phyloP scores from a whole-genome alignment of 208 protist genomes.

The Leishmania aethiopica region DNA sequence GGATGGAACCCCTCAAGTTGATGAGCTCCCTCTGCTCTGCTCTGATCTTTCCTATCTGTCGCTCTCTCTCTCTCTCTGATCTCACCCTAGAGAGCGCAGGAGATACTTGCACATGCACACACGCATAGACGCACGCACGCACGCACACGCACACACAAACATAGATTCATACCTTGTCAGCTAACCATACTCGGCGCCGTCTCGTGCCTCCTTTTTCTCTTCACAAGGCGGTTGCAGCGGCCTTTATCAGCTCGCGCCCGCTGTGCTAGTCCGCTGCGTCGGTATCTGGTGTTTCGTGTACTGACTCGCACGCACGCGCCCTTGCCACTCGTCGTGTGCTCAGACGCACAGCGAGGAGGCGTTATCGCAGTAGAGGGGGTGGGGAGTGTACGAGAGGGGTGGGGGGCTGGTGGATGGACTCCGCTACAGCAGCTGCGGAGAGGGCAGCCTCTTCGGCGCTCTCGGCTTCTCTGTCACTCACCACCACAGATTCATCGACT shows the following conservation, averaged over 20 bases:
- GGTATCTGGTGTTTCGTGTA: neutral
- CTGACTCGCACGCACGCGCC: neutral
- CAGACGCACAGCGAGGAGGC: neutral
- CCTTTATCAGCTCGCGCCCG: neutral
- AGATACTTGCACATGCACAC: neutral
- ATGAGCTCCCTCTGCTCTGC: too few relatives aligned
- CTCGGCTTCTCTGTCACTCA: neutral
- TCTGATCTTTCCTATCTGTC: neutral
- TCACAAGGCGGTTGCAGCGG: neutral
- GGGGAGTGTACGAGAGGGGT: neutral
- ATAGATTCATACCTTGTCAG: neutral
- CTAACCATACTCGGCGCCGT: neutral
- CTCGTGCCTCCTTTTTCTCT: neutral
- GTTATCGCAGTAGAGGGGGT: neutral
- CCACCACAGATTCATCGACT: neutral
- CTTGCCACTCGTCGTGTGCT: neutral
- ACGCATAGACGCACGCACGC: neutral
- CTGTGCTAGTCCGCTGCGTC: too few relatives aligned
- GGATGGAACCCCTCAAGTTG: neutral
- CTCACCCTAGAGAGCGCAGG: neutral
- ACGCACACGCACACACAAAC: neutral
- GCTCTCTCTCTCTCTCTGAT: neutral
- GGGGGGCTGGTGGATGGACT: neutral
- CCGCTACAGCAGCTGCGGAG: neutral
- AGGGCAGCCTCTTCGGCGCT: neutral